These are phyloP conservation scores for Psilocybe azurescens DNA, from an alignment of 768 basidiomycete species.

Conservation along the genomic window DNA sequence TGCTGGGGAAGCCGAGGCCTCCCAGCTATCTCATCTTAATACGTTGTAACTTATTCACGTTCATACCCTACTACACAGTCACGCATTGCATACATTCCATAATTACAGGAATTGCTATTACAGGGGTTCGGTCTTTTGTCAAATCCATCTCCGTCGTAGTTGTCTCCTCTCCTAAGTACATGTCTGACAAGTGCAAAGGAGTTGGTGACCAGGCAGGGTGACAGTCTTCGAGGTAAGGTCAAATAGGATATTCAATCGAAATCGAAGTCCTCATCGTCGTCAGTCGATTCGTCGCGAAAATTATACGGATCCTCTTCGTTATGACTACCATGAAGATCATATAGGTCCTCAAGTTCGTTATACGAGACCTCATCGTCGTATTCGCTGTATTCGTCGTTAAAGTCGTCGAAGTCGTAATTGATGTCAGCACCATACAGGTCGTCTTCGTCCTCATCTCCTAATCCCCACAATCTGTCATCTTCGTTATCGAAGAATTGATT, in stretches of 20 bases:
- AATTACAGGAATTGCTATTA: background rate
- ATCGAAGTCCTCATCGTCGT: too few species aligned
- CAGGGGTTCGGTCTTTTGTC: background rate
- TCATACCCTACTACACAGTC: background rate
- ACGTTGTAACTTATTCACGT: background rate
- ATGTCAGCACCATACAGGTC: background rate
- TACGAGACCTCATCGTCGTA: constrained; percentile 15
- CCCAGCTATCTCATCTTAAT: background rate
- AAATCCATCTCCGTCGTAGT: background rate
- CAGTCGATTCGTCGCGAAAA: too few species aligned
- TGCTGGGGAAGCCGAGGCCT: background rate
- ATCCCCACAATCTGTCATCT: too few species aligned
- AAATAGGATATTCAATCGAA: too few species aligned
- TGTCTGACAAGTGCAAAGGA: too few species aligned
- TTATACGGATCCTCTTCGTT: too few species aligned
- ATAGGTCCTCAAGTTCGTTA: background rate
- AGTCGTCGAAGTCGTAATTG: too few species aligned
- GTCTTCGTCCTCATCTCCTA: constrained; percentile 1
- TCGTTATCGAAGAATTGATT: background rate
- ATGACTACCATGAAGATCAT: too few species aligned
- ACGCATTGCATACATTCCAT: background rate
- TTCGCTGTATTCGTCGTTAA: background rate
- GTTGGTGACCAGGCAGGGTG: too few species aligned
- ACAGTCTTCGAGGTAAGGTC: too few species aligned
- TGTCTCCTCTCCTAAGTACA: background rate